Conservation (phyloP, 1,139 yeast species). For the Pichia sp. region DNA sequence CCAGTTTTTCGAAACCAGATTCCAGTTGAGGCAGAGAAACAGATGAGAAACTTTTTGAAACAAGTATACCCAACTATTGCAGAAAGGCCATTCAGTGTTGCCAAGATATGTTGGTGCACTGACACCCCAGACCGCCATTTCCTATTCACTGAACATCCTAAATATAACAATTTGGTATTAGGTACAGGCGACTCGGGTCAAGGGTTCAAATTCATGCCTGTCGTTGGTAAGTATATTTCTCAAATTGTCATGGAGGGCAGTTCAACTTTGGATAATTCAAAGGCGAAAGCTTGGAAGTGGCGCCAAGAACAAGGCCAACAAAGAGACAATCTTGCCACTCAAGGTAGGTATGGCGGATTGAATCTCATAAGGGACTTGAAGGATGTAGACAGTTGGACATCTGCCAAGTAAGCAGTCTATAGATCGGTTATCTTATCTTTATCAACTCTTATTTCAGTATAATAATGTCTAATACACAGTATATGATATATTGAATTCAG, state of each 20-base stretch:
- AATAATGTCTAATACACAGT: too few relatives aligned
- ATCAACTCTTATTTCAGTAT: too few relatives aligned
- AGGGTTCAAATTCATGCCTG: conserved; percentile 35
- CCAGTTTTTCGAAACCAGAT: conserved; percentile 26
- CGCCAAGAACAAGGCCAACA: conserved; percentile 25
- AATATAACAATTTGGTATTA: conserved; percentile 21
- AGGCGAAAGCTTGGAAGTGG: conserved; percentile 25
- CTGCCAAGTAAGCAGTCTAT: neutral
- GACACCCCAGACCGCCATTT: conserved; percentile 32
- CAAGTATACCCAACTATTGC: conserved; percentile 28
- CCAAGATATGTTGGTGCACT: conserved; percentile 32
- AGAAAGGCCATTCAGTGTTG: conserved; percentile 23
- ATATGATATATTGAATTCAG: neutral
- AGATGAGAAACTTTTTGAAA: conserved; percentile 27
- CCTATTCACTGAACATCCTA: conserved; percentile 28
- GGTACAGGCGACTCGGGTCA: conserved; percentile 36
- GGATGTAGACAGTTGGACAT: conserved; percentile 27
- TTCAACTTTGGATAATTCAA: conserved; percentile 17
- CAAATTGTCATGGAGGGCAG: conserved; percentile 25
- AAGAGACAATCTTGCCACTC: conserved; percentile 23
- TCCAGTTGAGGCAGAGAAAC: conserved; percentile 29
- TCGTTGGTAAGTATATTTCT: conserved; percentile 31
- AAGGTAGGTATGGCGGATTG: conserved; percentile 32
- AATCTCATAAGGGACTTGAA: conserved; percentile 30
- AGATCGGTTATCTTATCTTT: too few relatives aligned